Base-by-base conservation (phyloP, 2,329 filamentous ascomycete genomes). In the Bimuria novae-zelandiae region DNA sequence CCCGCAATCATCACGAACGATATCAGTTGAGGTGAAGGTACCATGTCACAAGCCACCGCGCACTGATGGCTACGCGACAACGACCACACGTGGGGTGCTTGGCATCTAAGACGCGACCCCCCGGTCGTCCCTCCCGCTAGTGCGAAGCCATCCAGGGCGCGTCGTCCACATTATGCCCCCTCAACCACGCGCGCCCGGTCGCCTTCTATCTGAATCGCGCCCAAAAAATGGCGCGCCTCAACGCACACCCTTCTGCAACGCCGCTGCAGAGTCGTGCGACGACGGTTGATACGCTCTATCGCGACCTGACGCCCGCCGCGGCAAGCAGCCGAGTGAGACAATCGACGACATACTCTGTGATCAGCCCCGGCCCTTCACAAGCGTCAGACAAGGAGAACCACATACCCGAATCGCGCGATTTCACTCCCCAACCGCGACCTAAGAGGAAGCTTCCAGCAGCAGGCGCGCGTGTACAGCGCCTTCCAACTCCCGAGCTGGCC, bases 371-470 rank as follows among this genome's bases (percentile, higher is more conserved):
- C 7, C 65, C 57, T 7, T 70, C 71, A 1, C 54, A 56, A 23
- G 69, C 57, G 8, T 77, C 76, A 8, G 78, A 80, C 57, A 78
- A 79, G 56, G 79, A 81, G 51, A 80, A 80, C 57, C 54, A 70
- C 25, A 39, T 54, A 30, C 69, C 64, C 4, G 50, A 69, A 21
- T 67, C 65, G 36, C 63, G 62, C 52, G 58, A 63, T 32, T 57
- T 51, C 19, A 70, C 70, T 3, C 68, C 71, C 2, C 59, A 51
- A 27, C 55, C 55, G 37, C 49, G 47, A 60, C 14, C 57, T 14
- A 84, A 82, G 60, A 76, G 78, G 52, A 80, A 76, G 52, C 67
- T 65, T 33, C 79, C 80, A 48, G 55, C 58, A 11, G 55, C 58
- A 11, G 55, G 45, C 54, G 59, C 61, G 45, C 62, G 55, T 19